Evolutionary conservation across 495 filamentous ascomycete genomes (phyloP).

Genomic region (Endocarpon pusillum): DNA sequence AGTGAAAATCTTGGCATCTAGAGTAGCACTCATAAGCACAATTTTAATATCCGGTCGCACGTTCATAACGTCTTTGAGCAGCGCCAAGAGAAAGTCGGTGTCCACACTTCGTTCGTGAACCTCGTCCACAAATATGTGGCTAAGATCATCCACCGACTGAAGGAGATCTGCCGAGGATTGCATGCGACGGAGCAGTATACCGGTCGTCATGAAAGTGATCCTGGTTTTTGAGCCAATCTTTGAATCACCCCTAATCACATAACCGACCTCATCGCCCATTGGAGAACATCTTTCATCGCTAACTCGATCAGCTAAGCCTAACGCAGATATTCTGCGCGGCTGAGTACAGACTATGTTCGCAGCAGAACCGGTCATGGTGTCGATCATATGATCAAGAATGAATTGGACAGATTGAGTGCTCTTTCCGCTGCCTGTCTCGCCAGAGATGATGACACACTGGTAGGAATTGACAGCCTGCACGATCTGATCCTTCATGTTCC

Average conservation of each 20-base stretch:
- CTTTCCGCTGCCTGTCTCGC: conserved; percentile 93
- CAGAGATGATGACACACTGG: conserved; percentile 89
- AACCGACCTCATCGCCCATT: conserved; percentile 83
- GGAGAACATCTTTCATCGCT: conserved; percentile 71
- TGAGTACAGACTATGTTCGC: conserved; percentile 96
- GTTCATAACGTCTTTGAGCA: conserved; percentile 69
- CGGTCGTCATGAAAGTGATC: conserved; percentile 92
- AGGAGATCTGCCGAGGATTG: conserved; percentile 72
- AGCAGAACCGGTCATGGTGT: conserved; percentile 48
- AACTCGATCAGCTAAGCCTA: conserved; percentile 86
- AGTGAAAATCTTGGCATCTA: conserved; percentile 77
- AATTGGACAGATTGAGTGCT: conserved; percentile 96
- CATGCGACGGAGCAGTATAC: conserved; percentile 77
- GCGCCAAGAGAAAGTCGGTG: conserved; percentile 81
- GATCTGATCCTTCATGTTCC: conserved; percentile 63
- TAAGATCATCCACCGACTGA: conserved; percentile 68
- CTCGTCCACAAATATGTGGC: conserved; percentile 90
- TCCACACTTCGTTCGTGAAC: conserved; percentile 93
- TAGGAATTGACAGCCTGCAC: conserved; percentile 51
- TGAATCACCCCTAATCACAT: conserved; percentile 84
- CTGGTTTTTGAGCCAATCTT: conserved; percentile 54
- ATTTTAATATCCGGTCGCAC: conserved; percentile 71
- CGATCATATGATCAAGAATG: conserved; percentile 79
- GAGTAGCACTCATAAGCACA: conserved; percentile 93
- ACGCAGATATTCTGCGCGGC: conserved; percentile 81